Conservation (phyloP, 2,329 filamentous ascomycete genomes). For the Tolypocladium sp. region DNA sequence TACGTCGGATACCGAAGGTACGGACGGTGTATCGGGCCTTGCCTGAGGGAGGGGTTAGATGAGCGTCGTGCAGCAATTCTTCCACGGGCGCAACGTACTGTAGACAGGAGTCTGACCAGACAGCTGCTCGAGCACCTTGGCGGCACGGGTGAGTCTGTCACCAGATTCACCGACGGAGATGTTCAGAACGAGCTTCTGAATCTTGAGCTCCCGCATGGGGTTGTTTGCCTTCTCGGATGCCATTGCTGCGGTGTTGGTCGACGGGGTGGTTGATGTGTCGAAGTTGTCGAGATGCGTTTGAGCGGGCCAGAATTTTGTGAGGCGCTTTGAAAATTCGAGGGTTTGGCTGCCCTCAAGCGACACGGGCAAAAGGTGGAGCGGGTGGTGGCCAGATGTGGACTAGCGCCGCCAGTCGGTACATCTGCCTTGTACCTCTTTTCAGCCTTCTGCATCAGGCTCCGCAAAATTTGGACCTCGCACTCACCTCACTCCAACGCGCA, state of each 20-base stretch:
- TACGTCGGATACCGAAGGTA: slow-evolving; percentile 99
- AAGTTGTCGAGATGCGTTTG: slow-evolving; percentile 17
- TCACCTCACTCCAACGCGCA: slow-evolving; percentile 33
- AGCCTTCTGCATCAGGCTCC: slow-evolving; percentile 34
- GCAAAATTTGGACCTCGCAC: slow-evolving; percentile 34
- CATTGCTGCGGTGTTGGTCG: slow-evolving; percentile 30
- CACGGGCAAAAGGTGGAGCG: slow-evolving; percentile 13
- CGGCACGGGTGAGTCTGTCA: slow-evolving; percentile 99
- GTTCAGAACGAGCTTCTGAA: slow-evolving; percentile 99
- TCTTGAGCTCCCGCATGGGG: slow-evolving; percentile 99
- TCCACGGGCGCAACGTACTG: slow-evolving; percentile 51
- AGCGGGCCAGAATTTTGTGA: slow-evolving; percentile 25
- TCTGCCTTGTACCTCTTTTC: slow-evolving; percentile 18
- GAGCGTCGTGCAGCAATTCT: slow-evolving; percentile 5
- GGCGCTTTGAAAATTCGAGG: slow-evolving; percentile 24
- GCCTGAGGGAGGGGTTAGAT: slow-evolving; percentile 42
- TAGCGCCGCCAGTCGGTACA: slow-evolving; percentile 19
- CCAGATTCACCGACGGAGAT: slow-evolving; percentile 99
- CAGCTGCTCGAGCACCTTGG: slow-evolving; percentile 99
- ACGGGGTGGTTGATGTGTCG: slow-evolving; percentile 25
- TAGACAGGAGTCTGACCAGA: slow-evolving; percentile 99
- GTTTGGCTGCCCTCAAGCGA: slow-evolving; percentile 31
- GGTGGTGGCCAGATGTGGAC: slow-evolving; percentile 1
- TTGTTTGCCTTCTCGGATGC: slow-evolving; percentile 80
- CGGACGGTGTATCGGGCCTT: slow-evolving; percentile 99